A percentile compares a stretch with the other conserved stretches of the same genome.
These are phyloP conservation scores for Trichoderma sp. DNA, from an alignment of 2,329 filamentous ascomycete genomes.

Conservation along the genomic window DNA sequence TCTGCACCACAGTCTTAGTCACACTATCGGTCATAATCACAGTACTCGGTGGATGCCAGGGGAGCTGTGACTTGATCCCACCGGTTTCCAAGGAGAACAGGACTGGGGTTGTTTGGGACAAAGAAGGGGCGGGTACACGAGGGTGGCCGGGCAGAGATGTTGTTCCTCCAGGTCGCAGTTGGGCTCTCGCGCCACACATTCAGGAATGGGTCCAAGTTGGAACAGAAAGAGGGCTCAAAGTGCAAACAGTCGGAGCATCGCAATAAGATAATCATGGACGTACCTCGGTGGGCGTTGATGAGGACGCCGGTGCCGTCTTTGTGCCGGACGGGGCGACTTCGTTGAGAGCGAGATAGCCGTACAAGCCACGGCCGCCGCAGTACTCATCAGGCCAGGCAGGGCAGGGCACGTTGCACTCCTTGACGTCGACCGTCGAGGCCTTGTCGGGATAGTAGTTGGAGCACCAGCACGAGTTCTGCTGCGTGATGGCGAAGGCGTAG, in stretches of 20 bases:
- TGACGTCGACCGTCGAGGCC: slow-evolving; percentile 43
- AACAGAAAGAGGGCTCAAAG: not conserved
- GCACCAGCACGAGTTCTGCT: slow-evolving; percentile 72
- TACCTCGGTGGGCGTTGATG: slow-evolving; percentile 36
- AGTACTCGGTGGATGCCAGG: slow-evolving; percentile 35
- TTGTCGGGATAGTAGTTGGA: slow-evolving; percentile 65
- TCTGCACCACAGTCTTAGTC: slow-evolving; percentile 43
- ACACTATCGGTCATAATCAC: slow-evolving; percentile 38
- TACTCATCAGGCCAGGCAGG: slow-evolving; percentile 68
- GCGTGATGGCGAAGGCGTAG: slow-evolving; percentile 70
- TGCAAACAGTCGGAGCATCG: not conserved
- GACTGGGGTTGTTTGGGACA: not conserved
- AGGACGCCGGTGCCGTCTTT: slow-evolving; percentile 31
- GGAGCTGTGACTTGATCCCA: slow-evolving; percentile 35
- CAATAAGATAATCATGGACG: slow-evolving; percentile 31
- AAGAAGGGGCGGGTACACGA: slow-evolving; percentile 22
- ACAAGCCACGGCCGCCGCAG: slow-evolving; percentile 66
- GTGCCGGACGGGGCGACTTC: slow-evolving; percentile 60
- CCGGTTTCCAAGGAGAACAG: slow-evolving; percentile 31
- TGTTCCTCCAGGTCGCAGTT: slow-evolving; percentile 25
- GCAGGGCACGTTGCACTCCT: slow-evolving; percentile 60
- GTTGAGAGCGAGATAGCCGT: slow-evolving; percentile 64
- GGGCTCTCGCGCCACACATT: slow-evolving; percentile 15
- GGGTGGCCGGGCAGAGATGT: slow-evolving; percentile 10
- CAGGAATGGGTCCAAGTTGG: not conserved